Conservation (phyloP, 2,329 filamentous ascomycete genomes). For the Cladorrhinum sp. region DNA sequence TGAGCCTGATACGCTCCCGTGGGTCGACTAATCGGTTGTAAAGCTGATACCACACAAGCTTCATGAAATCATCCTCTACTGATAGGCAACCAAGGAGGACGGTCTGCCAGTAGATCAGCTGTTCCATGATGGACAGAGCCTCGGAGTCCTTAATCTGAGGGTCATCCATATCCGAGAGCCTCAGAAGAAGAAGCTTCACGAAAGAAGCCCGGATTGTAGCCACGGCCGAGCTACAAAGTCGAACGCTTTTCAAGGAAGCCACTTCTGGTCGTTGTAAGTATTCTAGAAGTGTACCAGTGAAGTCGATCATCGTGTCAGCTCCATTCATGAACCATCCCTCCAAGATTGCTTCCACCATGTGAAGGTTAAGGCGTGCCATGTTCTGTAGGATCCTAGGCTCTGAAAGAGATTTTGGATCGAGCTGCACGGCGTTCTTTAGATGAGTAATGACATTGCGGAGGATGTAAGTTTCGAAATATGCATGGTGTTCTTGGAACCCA, state of each 20-base stretch:
- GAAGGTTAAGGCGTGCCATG: constrained; percentile 72
- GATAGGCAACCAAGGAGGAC: constrained; percentile 78
- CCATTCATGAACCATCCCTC: constrained; percentile 96
- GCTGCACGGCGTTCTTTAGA: constrained; percentile 65
- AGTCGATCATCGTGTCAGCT: constrained; percentile 78
- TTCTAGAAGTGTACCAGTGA: constrained; percentile 79
- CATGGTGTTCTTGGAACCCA: constrained; percentile 90
- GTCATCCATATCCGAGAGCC: constrained; percentile 79
- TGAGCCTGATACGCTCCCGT: constrained; percentile 63
- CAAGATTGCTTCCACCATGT: constrained; percentile 86
- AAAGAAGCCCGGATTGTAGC: constrained; percentile 73
- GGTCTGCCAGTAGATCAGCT: constrained; percentile 93
- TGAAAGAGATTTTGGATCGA: constrained; percentile 67
- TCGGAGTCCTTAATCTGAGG: constrained; percentile 57
- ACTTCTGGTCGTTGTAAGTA: constrained; percentile 85
- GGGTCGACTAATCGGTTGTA: constrained; percentile 82
- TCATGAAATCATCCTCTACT: constrained; percentile 75
- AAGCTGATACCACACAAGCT: constrained; percentile 86
- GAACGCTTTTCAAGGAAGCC: constrained; percentile 75
- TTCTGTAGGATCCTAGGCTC: constrained; percentile 87
- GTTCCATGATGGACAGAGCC: constrained; percentile 70
- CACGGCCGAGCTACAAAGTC: constrained; percentile 85
- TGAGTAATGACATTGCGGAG: constrained; percentile 71
- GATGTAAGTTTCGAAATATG: constrained; percentile 90
- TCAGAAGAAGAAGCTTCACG: constrained; percentile 72